phyloP scores from a whole-genome alignment of 441 rosid genomes.

The Gossypium trilobum region DNA sequence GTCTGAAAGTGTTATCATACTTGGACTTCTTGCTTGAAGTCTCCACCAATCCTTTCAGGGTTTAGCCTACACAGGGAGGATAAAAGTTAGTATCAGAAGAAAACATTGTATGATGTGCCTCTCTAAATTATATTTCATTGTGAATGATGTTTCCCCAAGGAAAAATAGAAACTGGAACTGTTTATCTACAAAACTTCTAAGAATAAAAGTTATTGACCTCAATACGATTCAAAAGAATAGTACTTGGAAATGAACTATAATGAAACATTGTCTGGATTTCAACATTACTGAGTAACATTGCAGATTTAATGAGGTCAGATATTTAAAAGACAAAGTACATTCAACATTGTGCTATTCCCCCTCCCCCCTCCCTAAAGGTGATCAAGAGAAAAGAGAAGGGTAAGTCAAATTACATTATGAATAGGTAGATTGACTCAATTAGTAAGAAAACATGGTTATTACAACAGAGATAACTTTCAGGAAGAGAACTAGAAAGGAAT shows the following conservation, averaged over 20 bases:
- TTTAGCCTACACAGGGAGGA: slow-evolving; percentile 45
- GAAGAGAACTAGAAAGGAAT: not conserved
- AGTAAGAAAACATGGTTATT: not conserved
- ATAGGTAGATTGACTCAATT: not conserved
- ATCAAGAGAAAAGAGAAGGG: not conserved
- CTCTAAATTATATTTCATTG: not conserved
- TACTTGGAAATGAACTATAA: not conserved
- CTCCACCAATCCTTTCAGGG: slow-evolving; percentile 91
- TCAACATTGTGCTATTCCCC: not conserved
- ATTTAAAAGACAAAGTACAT: not conserved
- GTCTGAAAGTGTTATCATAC: slow-evolving; percentile 25
- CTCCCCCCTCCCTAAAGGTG: not conserved
- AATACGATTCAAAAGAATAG: not conserved
- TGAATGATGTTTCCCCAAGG: not conserved
- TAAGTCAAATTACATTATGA: not conserved
- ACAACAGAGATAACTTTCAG: not conserved
- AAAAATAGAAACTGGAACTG: not conserved
- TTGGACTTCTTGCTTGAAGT: slow-evolving; percentile 87
- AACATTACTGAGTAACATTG: not conserved
- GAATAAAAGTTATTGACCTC: not conserved
- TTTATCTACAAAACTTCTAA: not conserved
- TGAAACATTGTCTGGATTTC: not conserved
- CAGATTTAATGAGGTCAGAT: not conserved
- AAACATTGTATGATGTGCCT: not conserved
- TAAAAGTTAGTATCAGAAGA: slow-evolving; percentile 2